These are phyloP conservation scores for Trichoderma oligosporum DNA, from an alignment of 2,329 filamentous ascomycete genomes.

Conservation along the genomic window DNA sequence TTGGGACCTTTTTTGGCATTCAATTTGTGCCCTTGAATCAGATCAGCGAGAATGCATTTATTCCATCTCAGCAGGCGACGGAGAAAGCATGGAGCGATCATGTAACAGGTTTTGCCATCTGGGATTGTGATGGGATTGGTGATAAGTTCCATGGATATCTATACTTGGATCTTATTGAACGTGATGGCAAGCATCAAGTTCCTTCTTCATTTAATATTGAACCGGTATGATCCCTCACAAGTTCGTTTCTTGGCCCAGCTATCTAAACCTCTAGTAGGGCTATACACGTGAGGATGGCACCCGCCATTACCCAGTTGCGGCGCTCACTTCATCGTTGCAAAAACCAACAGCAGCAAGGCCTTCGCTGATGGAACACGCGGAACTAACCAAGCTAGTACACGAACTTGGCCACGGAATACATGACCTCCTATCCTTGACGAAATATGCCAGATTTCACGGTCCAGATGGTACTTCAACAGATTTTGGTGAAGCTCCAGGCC, in stretches of 20 bases:
- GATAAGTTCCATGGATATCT: conserved; percentile 13
- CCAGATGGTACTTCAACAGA: conserved; percentile 8
- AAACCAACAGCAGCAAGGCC: conserved; percentile 44
- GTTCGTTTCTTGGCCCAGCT: not conserved
- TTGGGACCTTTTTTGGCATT: not conserved
- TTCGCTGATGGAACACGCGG: conserved; percentile 49
- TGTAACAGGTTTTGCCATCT: conserved; percentile 5
- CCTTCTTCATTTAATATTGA: conserved; percentile 8
- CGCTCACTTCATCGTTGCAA: conserved; percentile 52
- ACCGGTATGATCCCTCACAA: not conserved
- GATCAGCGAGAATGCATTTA: not conserved
- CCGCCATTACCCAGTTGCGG: conserved; percentile 50
- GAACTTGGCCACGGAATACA: conserved; percentile 53
- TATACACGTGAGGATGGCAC: conserved; percentile 45
- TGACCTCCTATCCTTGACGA: conserved; percentile 47
- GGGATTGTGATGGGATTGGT: not conserved
- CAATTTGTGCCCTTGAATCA: not conserved
- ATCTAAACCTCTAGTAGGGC: conserved; percentile 35
- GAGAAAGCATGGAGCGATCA: not conserved
- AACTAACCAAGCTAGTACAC: conserved; percentile 40
- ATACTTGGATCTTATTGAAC: conserved; percentile 14
- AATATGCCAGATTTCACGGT: conserved; percentile 39
- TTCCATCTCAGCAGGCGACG: not conserved
- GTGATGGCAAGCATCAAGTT: not conserved
- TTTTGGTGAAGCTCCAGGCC: conserved; percentile 19